These are phyloP conservation scores for Chytridium lagenaria DNA, from an alignment of 371 early-diverging fungal species.

Conservation along the genomic window DNA sequence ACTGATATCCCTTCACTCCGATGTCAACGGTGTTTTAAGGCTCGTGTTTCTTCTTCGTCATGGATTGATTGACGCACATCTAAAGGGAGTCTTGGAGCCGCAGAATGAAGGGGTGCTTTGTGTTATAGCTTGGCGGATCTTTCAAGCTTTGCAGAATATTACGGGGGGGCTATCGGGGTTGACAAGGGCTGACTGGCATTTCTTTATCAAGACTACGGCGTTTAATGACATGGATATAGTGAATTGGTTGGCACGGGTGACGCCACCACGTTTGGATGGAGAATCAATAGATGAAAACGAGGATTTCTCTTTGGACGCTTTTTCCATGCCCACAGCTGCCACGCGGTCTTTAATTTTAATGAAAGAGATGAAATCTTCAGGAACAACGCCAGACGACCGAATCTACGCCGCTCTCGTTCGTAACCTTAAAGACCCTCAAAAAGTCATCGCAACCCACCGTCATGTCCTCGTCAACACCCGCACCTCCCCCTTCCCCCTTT, in stretches of 20 bases:
- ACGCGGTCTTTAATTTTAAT: not conserved
- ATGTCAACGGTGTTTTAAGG: too few relatives aligned
- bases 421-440: not conserved
- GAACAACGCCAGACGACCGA: not conserved
- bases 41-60: too few relatives aligned
- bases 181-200: not conserved
- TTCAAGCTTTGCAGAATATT: not conserved
- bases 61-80: too few relatives aligned
- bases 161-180: not conserved
- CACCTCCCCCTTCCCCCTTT: not conserved
- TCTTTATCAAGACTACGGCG: not conserved
- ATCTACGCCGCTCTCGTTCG: not conserved
- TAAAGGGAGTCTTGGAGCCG: too few relatives aligned
- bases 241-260: too few relatives aligned
- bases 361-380: slow-evolving; percentile 1
- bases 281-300: not conserved
- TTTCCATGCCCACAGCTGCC: not conserved
- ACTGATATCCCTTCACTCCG: too few relatives aligned
- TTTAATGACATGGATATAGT: too few relatives aligned
- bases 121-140: not conserved
- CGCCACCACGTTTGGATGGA: not conserved
- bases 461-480: not conserved
- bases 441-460: not conserved
- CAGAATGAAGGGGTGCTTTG: too few relatives aligned
- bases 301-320: not conserved